Base-by-base conservation (phyloP, 129 eudicot genomes). In the sunflower (Helianthus annuus) region DNA sequence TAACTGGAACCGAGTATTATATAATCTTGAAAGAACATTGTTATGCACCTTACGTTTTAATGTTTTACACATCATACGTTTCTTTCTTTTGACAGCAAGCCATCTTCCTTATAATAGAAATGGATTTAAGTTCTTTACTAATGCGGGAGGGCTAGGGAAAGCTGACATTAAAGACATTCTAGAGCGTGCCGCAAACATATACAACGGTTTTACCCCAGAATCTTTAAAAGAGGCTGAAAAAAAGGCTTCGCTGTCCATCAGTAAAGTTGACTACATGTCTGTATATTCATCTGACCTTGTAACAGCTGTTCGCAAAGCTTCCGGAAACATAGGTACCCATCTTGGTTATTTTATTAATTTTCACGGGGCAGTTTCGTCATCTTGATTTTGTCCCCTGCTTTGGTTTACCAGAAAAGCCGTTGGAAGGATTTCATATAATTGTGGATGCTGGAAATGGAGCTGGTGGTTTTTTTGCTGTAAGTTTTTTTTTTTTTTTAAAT, bases 381-480 rank as follows among this genome's bases (percentile, higher is more conserved):
- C 53, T 64, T 80, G 64, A 63, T 48, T 38, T 62, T 46, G 6
- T 70, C 54, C 58, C 40, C 72, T 72, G 46, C 63, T 66, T 80
- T 36, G 69, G 58, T 62, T 64, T 71, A 64, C 24, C 86, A 94
- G 98, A 94, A 82, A 94, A 83, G 86, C 98, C 98, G 64, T 78
- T 94, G 83, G 96, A 94, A 66, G 96, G 97, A 68, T 90, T 94
- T 85, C 98, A 94, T 81, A 87, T 94, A 73, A 82, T 94, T 72
- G 97, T 94, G 57, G 98, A 94, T 81, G 98, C 98, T 45, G 98
- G 98, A n/a, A 94, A 94, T 76, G 98, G 98, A 74, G 96, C 98
- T 63, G 98, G 98, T 80, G 98, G 98, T 13, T 94, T 94, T 78
- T 94, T 94, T 57, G 97, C 92, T 78, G 98, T 90, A 76, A 87